Evolutionary conservation across 495 filamentous ascomycete species (phyloP).

Genomic region (Penicillium taxi): DNA sequence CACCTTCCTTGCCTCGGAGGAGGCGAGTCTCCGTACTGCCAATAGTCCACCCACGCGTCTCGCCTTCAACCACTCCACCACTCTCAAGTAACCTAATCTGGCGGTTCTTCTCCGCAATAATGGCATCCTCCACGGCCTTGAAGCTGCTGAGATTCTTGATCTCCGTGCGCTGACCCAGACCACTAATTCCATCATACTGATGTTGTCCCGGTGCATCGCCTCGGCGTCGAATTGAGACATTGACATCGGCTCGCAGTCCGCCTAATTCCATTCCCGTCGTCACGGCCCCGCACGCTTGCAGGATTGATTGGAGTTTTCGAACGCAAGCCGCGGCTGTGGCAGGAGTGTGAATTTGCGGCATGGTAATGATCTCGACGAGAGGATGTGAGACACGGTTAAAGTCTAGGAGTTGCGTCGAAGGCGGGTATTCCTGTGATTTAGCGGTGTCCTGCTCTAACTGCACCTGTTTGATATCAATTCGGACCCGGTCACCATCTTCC

Average conservation of each 20-base stretch:
- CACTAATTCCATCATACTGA: constrained; percentile 47
- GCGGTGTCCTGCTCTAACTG: constrained; percentile 98
- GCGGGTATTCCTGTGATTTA: constrained; percentile 75
- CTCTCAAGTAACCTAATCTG: constrained; percentile 76
- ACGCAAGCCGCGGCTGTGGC: constrained; percentile 80
- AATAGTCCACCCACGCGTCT: constrained; percentile 90
- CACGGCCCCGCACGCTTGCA: constrained; percentile 75
- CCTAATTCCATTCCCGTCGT: constrained; percentile 88
- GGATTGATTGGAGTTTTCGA: constrained; percentile 74
- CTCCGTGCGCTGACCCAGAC: constrained; percentile 81
- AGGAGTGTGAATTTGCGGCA: constrained; percentile 75
- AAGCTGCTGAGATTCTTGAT: constrained; percentile 97
- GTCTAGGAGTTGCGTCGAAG: constrained; percentile 70
- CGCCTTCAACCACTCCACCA: constrained; percentile 71
- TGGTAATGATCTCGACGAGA: constrained; percentile 90
- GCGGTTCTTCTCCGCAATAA: constrained; percentile 79
- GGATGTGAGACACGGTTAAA: constrained; percentile 91
- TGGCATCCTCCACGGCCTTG: constrained; percentile 89
- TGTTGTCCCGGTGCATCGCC: constrained; percentile 33
- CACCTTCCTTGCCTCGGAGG: constrained; percentile 87
- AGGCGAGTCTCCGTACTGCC: constrained; percentile 65
- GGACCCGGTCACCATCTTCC: constrained; percentile 56
- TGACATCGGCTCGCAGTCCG: constrained; percentile 87
- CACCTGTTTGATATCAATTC: constrained; percentile 79
- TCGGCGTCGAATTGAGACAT: constrained; percentile 72